Base-by-base conservation (phyloP, 2,329 filamentous ascomycete species). In the Fusarium sp. region DNA sequence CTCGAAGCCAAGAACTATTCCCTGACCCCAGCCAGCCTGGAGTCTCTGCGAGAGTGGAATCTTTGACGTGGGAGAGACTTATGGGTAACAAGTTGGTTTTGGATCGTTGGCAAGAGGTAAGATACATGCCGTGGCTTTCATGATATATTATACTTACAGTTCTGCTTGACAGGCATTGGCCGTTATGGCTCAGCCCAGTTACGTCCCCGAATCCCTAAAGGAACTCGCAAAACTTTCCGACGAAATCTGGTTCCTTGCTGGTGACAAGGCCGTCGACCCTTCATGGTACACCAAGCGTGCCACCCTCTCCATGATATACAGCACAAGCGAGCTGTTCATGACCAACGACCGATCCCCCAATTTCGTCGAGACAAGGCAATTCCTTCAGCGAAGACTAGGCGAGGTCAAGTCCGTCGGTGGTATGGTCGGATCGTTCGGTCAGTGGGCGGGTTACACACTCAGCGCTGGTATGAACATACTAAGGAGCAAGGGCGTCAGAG, bases 271-370 rank as follows among this genome's bases (percentile, higher is more conserved):
- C 27, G 93, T 98, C 67, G 95, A 98, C 81, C 88, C 90, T 7
- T 91, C 90, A 8, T 99, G 96, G 96, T 99, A 99, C 78, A 85
- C 87, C 62, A 90, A 90, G 79, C 87, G 88, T 53, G 87, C 84
- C 7, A 86, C 85, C 25, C 81, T 90, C 14, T 87, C 88, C 38
- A 82, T 86, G 74, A 84, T 88, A 45, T 90, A 90, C 75, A 94
- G 94, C 56, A 90, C 91, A 38, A 88, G 92, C 62, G 96, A 99
- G 83, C 85, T 98, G 9, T 97, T 95, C 83, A 98, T 98, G 94
- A 98, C 94, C 27, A 94, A 92, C 65, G 96, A 98, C 81, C 86
- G 85, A 67, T 94, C 92, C 7, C 83, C 87, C 1, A 89, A 89
- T n/a, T 96, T 93, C 76, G 80, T 79, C 14, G 93, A 95, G 70